Conservation (phyloP, 495 filamentous ascomycete species). For the Penicillium arizonense region DNA sequence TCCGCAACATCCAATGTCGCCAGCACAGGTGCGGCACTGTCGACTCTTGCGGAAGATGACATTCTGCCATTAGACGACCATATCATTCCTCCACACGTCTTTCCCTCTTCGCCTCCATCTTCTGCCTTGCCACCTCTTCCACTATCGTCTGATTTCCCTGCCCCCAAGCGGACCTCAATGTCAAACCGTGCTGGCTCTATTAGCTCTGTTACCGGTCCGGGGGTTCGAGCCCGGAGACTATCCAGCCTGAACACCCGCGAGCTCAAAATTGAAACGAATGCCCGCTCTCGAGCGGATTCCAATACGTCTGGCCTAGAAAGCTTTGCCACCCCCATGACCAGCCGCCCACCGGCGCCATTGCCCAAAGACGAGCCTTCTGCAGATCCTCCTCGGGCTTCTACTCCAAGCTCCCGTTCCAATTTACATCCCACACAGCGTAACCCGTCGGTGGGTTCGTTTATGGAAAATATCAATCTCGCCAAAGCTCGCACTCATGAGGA, state of each 20-base stretch:
- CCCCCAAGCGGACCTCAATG: constrained; percentile 21
- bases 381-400: constrained; percentile 22
- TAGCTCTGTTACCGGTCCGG: constrained; percentile 42
- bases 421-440: constrained; percentile 29
- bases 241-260: constrained; percentile 77
- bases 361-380: constrained; percentile 29
- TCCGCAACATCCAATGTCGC: constrained; percentile 77
- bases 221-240: constrained; percentile 76
- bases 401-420: constrained; percentile 19
- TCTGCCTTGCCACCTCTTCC: constrained; percentile 31
- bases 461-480: constrained; percentile 34
- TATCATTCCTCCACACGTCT: constrained; percentile 24
- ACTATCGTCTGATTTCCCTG: constrained; percentile 22
- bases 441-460: constrained; percentile 31
- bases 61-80: constrained; percentile 28
- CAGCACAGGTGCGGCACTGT: constrained; percentile 67
- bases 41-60: constrained; percentile 71
- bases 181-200: constrained; percentile 31
- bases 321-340: constrained; percentile 20
- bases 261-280: constrained; percentile 84
- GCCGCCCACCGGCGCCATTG: constrained; percentile 25
- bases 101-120: constrained; percentile 28
- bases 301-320: constrained; percentile 43
- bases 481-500: constrained; percentile 44
- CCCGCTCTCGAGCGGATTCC: constrained; percentile 41